Evolutionary conservation across 805 yeast species (phyloP), one percentile per base, ranked within the genome.

Genomic region (Clavispora asparagi): DNA sequence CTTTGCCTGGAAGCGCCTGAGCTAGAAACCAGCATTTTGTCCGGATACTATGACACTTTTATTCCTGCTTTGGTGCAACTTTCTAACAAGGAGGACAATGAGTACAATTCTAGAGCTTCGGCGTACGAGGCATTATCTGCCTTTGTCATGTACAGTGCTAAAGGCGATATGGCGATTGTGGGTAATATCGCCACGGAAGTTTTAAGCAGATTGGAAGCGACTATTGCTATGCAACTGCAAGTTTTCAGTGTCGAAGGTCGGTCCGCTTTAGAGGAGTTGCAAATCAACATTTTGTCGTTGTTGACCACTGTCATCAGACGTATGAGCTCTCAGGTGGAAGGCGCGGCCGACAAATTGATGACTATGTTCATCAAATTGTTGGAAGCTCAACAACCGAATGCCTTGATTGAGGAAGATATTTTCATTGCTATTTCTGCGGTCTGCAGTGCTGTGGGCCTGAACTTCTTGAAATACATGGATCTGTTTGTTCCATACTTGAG

Each of bases 51-150:
- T 61, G 76, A 74, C 23, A 70, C 73, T 13, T 68, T 94, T 44
- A 79, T 89, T 19, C 90, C 89, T 35, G 78, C 82, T 1, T 74
- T 92, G 56, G 59, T 90, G 36, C 76, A 78, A 56, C 79, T 90
- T 33, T 81, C 94, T 23, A 81, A 78, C 38, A 81, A 85, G 59
- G 58, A 70, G 14, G 96, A 89, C 60, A 94, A 94, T 59, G 98
- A 92, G 62, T 77, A 80, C 61, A 83, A 88, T 49, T 80, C 95
- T 6, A 79, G 98, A 61, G 92, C 98, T 1, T 89, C 97, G n/a
- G 95, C 98, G 1, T 94, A 89, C 64, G 97, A 95, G 67, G 95
- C 97, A 0, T 71, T 94, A 54, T 83, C 96, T 1, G 76, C 92
- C 0, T 71, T 91, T 60, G 96, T 92, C 23, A 76, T 82, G 41